Evolutionary conservation across 192 early-diverging fungal genomes (phyloP), one percentile per base, ranked within the genome.

Genomic region (Dissophora globulifera): DNA sequence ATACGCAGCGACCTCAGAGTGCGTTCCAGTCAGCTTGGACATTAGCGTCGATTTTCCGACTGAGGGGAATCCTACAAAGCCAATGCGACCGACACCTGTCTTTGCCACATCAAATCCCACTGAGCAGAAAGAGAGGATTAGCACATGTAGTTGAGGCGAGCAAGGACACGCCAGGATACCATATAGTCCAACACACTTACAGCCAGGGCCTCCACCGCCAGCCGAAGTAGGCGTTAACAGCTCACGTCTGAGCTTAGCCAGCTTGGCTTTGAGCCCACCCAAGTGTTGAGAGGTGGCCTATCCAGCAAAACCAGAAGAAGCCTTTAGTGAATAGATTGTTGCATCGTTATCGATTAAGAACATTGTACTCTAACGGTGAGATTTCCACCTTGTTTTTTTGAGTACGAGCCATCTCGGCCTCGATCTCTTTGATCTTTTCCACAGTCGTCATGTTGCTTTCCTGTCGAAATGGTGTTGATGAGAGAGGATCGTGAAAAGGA

Each of bases 21-120:
- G 91, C 20, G 95, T 96, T 53, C 96, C 96, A 1, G 97, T 97
- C 68, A 99, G 69, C 78, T 98, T 99, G 50, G 91, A 91, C 96
- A 99, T 96, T 40, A 99, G 87, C 22, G 97, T 98, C 1, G 93
- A 95, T 76, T 99, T 99, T 79, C 97, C 97, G 25, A 99, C 97
- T 7, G 95, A 96, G 3, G 96, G 97, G 81, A 99, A 99, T 26
- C 96, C 93, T 32, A 97, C 91, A 70, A 97, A 98, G 25, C 96
- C 97, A 63, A 98, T 93, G 67, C 97, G 93, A 43, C 95, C 96
- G n/a, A 98, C 96, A 81, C 97, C 96, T 31, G 97, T 99, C 62
- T 97, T 96, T 15, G 95, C 96, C 10, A 97, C 97, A 85, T 99
- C 97, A 81, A 99, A 98, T 52, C 97, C 97, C 38, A 95, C 84